Evolutionary conservation across 345 rosid species (phyloP).

Genomic region (Gossypium arboreum): DNA sequence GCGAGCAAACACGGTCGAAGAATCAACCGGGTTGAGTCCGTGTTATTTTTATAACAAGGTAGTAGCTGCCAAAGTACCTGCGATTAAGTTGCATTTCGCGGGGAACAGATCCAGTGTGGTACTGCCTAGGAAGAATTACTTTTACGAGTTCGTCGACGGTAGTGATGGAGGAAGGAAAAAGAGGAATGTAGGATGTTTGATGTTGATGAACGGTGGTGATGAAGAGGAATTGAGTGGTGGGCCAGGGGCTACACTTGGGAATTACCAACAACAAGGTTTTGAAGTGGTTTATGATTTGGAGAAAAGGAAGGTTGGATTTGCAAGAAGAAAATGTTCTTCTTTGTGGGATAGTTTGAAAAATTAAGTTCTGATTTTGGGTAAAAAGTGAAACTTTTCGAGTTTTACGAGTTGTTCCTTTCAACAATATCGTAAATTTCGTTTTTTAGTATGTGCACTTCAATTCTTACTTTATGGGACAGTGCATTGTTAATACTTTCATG

Average conservation of each 20-base stretch:
- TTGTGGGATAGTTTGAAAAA: slow-evolving; percentile 68
- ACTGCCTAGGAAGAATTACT: slow-evolving; percentile 76
- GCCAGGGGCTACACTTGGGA: slow-evolving; percentile 74
- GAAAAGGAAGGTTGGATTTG: slow-evolving; percentile 74
- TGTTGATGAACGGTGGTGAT: slow-evolving; percentile 90
- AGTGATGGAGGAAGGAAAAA: slow-evolving; percentile 38
- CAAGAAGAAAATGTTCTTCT: slow-evolving; percentile 74
- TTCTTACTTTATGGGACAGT: slow-evolving; percentile 13
- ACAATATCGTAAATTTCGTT: background rate
- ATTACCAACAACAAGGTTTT: slow-evolving; percentile 94
- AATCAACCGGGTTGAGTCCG: slow-evolving; percentile 61
- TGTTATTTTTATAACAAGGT: slow-evolving; percentile 54
- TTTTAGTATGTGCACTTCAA: slow-evolving; percentile 16
- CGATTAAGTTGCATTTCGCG: slow-evolving; percentile 51
- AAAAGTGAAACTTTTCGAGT: background rate
- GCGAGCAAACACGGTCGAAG: slow-evolving; percentile 60
- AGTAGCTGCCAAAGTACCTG: slow-evolving; percentile 39
- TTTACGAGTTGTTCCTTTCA: background rate
- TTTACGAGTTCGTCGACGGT: slow-evolving; percentile 67
- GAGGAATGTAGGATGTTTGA: slow-evolving; percentile 71
- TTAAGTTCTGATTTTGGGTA: slow-evolving; percentile 18
- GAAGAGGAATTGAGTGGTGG: slow-evolving; percentile 71
- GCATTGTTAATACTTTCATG: background rate
- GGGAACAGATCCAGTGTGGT: slow-evolving; percentile 69
- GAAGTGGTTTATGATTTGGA: slow-evolving; percentile 89